These are phyloP conservation scores for Boletellus sp. DNA, from an alignment of 1,284 basidiomycete genomes.

Conservation along the genomic window DNA sequence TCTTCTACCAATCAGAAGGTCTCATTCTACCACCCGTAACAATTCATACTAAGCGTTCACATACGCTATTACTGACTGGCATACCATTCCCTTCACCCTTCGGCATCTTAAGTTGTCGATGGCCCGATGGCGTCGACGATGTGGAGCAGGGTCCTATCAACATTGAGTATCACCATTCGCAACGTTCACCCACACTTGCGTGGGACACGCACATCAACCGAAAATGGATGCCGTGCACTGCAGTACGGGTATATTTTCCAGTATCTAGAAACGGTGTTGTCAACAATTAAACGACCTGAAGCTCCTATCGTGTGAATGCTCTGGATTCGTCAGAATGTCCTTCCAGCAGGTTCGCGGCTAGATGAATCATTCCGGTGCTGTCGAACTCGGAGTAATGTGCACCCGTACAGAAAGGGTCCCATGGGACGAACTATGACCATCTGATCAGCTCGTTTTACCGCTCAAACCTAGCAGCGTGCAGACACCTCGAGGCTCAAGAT, in stretches of 20 bases:
- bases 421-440: neutral
- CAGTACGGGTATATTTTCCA: neutral
- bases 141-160: neutral
- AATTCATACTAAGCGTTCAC: no score
- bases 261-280: neutral
- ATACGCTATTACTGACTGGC: no score
- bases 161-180: neutral
- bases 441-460: neutral
- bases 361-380: no score
- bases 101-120: no score
- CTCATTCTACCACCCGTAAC: no score
- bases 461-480: neutral
- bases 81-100: neutral
- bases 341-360: neutral
- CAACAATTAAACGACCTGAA: neutral
- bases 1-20: no score
- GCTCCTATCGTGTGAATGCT: neutral
- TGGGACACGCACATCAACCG: no score
- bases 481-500: neutral
- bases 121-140: neutral
- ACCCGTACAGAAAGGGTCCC: no score
- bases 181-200: neutral
- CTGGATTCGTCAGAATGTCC: neutral
- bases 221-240: no score
- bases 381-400: neutral